phyloP scores from a whole-genome alignment of 805 yeast species.

The Metschnikowia aberdeeniae region DNA sequence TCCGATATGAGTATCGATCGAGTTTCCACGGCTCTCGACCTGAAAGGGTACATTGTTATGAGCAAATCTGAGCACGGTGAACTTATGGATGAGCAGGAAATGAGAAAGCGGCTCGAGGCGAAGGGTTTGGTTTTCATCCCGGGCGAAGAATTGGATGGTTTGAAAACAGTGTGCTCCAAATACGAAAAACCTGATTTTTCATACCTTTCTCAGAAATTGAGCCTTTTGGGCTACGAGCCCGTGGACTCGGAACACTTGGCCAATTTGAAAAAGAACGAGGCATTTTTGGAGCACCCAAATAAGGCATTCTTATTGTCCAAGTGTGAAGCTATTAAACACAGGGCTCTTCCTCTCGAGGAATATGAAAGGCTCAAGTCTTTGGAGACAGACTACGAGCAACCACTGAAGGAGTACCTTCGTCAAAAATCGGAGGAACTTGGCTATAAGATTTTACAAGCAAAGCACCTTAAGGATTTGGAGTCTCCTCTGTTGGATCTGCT shows the following conservation, averaged over 20 bases:
- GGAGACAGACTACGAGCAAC: conserved; percentile 29
- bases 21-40: conserved; percentile 20
- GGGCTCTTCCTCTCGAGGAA: conserved; percentile 18
- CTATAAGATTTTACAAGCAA: conserved; percentile 26
- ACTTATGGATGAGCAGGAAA: conserved; percentile 30
- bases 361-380: conserved; percentile 12
- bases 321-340: conserved; percentile 17
- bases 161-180: conserved; percentile 12
- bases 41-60: conserved; percentile 27
- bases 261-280: conserved; percentile 12
- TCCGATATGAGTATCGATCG: conserved; percentile 22
- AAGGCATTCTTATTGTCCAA: conserved; percentile 22
- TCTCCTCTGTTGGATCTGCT: conserved; percentile 7
- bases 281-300: conserved; percentile 21
- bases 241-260: conserved; percentile 13
- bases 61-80: conserved; percentile 24
- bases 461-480: conserved; percentile 29
- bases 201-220: conserved; percentile 20
- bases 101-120: conserved; percentile 27
- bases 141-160: conserved; percentile 16
- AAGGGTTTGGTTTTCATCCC: conserved; percentile 35
- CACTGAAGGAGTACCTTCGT: conserved; percentile 30
- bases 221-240: conserved; percentile 15
- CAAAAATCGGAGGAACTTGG: conserved; percentile 35
- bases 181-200: conserved; percentile 23